phyloP scores from a whole-genome alignment of 2,329 filamentous ascomycete species.

The Penicillium sp. region DNA sequence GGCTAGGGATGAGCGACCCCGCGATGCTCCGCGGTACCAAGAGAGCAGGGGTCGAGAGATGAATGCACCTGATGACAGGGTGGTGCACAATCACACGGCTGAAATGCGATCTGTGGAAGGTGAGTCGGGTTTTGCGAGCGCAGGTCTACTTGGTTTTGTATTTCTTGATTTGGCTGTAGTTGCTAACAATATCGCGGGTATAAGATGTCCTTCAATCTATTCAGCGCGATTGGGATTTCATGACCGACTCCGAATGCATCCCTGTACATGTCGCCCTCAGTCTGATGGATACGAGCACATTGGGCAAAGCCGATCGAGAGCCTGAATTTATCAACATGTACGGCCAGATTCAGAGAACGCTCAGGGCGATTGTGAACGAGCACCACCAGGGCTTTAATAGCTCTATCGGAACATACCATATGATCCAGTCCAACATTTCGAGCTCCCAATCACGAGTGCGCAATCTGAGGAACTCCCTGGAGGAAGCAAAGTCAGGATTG shows the following conservation, averaged over 20 bases:
- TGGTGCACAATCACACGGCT: conserved; percentile 14
- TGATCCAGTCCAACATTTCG: conserved; percentile 92
- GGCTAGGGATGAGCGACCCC: conserved; percentile 31
- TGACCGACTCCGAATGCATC: conserved; percentile 85
- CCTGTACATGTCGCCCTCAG: conserved; percentile 95
- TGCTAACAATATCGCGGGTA: conserved; percentile 8
- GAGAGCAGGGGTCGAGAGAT: conserved; percentile 25
- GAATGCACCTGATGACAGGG: conserved; percentile 18
- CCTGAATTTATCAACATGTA: conserved; percentile 81
- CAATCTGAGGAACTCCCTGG: conserved; percentile 77
- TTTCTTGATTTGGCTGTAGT: not conserved
- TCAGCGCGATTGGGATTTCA: conserved; percentile 84
- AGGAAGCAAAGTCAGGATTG: conserved; percentile 76
- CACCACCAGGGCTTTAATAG: conserved; percentile 99
- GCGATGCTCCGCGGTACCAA: conserved; percentile 24
- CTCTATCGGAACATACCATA: conserved; percentile 98
- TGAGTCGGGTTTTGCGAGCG: conserved; percentile 11
- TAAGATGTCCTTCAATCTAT: conserved; percentile 75
- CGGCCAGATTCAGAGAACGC: conserved; percentile 82
- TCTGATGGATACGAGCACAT: conserved; percentile 88
- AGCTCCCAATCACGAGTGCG: conserved; percentile 84
- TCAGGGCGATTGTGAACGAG: conserved; percentile 94
- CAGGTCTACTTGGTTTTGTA: not conserved
- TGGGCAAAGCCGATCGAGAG: conserved; percentile 88
- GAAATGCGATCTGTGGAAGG: conserved; percentile 42